Conservation (phyloP, 441 rosid species). For the Adansonia gregorii region DNA sequence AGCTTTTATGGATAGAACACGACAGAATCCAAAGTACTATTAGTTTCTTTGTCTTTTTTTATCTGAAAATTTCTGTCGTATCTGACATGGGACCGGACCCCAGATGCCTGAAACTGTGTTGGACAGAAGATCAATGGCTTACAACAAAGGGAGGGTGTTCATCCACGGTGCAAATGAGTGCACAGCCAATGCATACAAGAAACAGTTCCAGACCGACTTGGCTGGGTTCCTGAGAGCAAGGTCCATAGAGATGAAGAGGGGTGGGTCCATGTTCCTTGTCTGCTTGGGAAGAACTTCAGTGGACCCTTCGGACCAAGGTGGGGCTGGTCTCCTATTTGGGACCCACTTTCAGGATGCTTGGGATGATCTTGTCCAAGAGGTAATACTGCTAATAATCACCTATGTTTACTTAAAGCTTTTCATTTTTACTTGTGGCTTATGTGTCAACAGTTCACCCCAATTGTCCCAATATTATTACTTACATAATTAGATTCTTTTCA, state of each 20-base stretch:
- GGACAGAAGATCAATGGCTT: conserved; percentile 69
- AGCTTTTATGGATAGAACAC: background rate
- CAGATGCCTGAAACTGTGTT: conserved; percentile 83
- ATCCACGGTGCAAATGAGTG: conserved; percentile 70
- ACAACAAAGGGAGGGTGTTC: conserved; percentile 77
- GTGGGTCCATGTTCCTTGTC: conserved; percentile 93
- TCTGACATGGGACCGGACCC: conserved; percentile 6
- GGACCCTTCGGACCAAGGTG: conserved; percentile 93
- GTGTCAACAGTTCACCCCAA: conserved; percentile 17
- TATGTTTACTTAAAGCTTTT: conserved; percentile 7
- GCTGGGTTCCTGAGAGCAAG: conserved; percentile 69
- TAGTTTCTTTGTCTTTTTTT: background rate
- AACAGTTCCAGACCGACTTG: conserved; percentile 77
- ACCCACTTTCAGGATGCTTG: conserved; percentile 99
- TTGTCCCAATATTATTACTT: background rate
- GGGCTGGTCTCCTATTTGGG: conserved; percentile 90
- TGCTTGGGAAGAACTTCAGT: conserved; percentile 86
- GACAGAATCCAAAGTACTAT: background rate
- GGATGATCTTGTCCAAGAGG: conserved; percentile 97
- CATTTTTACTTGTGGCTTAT: conserved; percentile 11
- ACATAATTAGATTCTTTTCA: background rate
- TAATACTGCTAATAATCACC: conserved; percentile 32
- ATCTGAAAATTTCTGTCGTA: background rate
- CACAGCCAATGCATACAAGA: conserved; percentile 68
- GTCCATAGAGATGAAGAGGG: conserved; percentile 73